Base-by-base conservation (phyloP, 371 early-diverging fungal genomes). In the Rhizopus stolonifer region DNA sequence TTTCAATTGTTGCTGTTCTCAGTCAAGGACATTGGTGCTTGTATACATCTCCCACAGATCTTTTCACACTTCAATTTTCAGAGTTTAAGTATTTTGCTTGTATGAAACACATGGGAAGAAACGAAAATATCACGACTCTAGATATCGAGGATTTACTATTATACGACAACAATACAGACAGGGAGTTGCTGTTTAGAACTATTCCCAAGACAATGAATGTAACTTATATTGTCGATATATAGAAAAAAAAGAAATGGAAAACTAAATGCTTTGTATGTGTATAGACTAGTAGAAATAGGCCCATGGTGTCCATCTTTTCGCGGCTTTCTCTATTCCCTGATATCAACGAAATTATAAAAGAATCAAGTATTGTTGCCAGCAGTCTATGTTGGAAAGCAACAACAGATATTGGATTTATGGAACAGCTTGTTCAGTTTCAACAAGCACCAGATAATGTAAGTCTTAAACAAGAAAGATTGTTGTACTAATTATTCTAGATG, bases 11-110 rank as follows among this genome's bases (percentile, higher is more conserved):
- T 2, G 75, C 65, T 21, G 65, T 71, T 1, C 61, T 75, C 49
- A 66, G 69, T 47, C 62, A 63, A 29, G 72, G 75, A 56, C 54
- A 53, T 8, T 77, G 77, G 77, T 64, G 65, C 45, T 49, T 77
- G 0, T 52, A 58, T 39, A 61, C 67, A 15, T 26, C 56, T 0
- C 24, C 52, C 0, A 49, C 39, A 1, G 52, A 58, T 17, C 34
- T 45, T 3, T 85, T 82, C 50, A 74, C 72, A 22, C 58, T 82
- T 10, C 69, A 64, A 14, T 74, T 80, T 47, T 54, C 76, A 1
- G 84, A 85, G 3, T 79, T 83, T 23, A 71, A 74, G 26, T 80
- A 80, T 40, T 83, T 82, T 55, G 70, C 76, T 5, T 84, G 68
- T 0, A 73, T 80, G 9, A 81, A 83, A 46, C 79, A 83, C 50